Evolutionary conservation across 139 green algal genomes (phyloP).

Genomic region (Astrephomene gubernaculifera): DNA sequence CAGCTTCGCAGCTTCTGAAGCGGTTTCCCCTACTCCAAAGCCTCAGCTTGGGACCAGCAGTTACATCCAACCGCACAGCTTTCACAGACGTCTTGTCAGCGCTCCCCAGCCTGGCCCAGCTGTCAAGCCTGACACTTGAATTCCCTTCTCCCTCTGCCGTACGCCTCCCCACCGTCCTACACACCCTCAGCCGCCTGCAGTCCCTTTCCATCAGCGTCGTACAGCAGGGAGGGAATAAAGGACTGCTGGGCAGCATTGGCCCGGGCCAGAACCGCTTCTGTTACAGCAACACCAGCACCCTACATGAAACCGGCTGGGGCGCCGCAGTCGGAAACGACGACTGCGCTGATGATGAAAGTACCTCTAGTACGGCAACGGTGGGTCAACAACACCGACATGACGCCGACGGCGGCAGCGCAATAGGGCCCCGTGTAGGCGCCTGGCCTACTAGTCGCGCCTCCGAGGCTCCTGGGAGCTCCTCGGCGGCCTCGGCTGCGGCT

Average conservation of each 20-base stretch:
- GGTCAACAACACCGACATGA: no score
- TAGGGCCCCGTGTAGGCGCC: no score
- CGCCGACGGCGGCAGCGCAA: no score
- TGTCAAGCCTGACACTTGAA: not conserved
- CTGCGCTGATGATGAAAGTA: no score
- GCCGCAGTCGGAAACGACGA: no score
- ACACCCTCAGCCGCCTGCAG: constrained; percentile 11
- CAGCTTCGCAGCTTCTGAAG: not conserved
- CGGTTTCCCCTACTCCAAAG: not conserved
- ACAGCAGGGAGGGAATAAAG: no score
- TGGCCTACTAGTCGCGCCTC: no score
- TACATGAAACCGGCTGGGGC: no score
- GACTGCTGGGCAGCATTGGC: no score
- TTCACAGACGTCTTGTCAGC: not conserved
- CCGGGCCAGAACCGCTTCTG: no score
- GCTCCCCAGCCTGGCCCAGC: not conserved
- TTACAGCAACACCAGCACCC: no score
- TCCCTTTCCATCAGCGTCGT: not conserved
- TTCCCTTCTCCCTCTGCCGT: not conserved
- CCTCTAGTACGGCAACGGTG: no score
- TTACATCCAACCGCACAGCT: not conserved
- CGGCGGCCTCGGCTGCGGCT: not conserved
- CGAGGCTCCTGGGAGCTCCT: not conserved
- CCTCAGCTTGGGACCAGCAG: not conserved
- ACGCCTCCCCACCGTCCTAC: not conserved